Evolutionary conservation across 495 filamentous ascomycete species (phyloP), one percentile per base, ranked within the genome.

Genomic region (Paragyromitra xinjiangensis): DNA sequence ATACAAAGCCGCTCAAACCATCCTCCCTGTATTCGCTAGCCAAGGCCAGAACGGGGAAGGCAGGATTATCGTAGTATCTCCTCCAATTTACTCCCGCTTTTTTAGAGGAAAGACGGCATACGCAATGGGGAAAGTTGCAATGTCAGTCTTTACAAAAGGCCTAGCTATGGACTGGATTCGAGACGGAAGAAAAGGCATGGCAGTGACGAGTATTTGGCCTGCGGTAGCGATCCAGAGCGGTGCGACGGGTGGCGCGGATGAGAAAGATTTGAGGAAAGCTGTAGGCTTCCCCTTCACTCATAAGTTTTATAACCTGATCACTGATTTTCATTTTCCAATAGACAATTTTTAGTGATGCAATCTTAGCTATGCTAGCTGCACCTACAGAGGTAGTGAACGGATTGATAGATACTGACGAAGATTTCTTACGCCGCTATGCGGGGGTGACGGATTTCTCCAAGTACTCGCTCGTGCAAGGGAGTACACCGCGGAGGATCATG

Each of bases 51-150:
- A 82, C 3, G 87, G 87, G 19, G 83, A 87, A 85, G 40, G 92
- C 88, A 0, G 93, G 6, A 89, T 96, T 63, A 85, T 96, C 62
- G 93, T 96, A 55, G 92, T 97, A 26, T 91, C 89, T 71, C 93
- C 93, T 56, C 93, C 93, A 0, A 94, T 97, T 69, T 96, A 96
- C 79, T 91, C 88, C 59, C 86, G 93, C 19, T 96, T 96, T 82
- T 94, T 95, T 80, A 83, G 92, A 2, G 93, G 93, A 9, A 96
- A 97, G 87, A 93, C 92, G 0, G 92, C 91, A 19, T 96, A 96
- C 84, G 93, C 93, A 0, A 91, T 95, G 86, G 92, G 92, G 64
- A 97, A 97, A 81, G 89, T 94, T 16, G 92, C 86, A 16, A 97
- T 97, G 93, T 91, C 88, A 82, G 91, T 94, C 16, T 80, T 96